These are phyloP conservation scores for sorghum (Sorghum bicolor) DNA, from an alignment of 176 grass and related monocot genomes.

Conservation along the genomic window Sorghum_bicolor_NCBIv3 NC_012872.2:12933001-12933500, in stretches of 20 bases:
- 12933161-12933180: no score
- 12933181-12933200: conserved; percentile 2
- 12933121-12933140: neutral
- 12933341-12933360: neutral
- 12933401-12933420: neutral
- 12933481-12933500: no score
- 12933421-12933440: no score
- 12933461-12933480: no score
- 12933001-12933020: neutral
- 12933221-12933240: conserved; percentile 10
- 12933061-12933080: neutral
- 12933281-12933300: conserved; percentile 6
- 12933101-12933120: neutral
- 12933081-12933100: neutral
- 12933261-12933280: conserved; percentile 14
- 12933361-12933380: neutral
- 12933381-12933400: neutral
- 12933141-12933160: neutral
- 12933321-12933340: neutral
- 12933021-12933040: neutral
- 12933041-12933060: neutral
- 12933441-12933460: no score
- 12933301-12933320: neutral
- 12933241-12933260: neutral
- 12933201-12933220: neutral